A percentile compares a stretch with the other conserved stretches of the same genome.
These are phyloP conservation scores for Striga asiatica DNA, from an alignment of 257 asterid species.

Conservation along the genomic window DNA sequence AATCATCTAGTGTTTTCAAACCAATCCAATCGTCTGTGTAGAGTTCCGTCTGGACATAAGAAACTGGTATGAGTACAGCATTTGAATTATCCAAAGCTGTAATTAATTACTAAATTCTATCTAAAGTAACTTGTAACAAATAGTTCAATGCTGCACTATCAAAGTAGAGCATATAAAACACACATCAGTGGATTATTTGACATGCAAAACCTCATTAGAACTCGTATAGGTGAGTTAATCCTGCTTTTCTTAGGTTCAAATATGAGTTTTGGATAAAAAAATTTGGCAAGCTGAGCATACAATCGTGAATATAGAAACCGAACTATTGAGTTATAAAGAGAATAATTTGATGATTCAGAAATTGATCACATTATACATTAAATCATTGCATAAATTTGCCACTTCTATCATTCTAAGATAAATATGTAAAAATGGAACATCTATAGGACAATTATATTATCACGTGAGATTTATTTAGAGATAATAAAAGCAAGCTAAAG, in stretches of 20 bases:
- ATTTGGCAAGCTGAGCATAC: background rate
- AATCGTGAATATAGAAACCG: background rate
- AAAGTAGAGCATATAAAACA: too few relatives aligned
- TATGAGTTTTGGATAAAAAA: background rate
- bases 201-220: too few relatives aligned
- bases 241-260: background rate
- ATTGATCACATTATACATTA: background rate
- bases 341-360: background rate
- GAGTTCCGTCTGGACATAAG: constrained; percentile 35
- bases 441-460: background rate
- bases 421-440: too few relatives aligned
- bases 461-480: background rate
- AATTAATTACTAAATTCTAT: too few relatives aligned
- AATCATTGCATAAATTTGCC: background rate
- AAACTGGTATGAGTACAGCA: background rate
- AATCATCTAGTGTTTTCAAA: constrained; percentile 51
- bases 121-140: too few relatives aligned
- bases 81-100: too few relatives aligned
- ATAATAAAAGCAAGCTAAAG: background rate
- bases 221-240: too few relatives aligned
- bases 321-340: background rate
- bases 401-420: too few relatives aligned
- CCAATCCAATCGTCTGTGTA: constrained; percentile 88
- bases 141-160: too few relatives aligned
- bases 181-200: too few relatives aligned